Evolutionary conservation across 305 asterid genomes (phyloP).

Genomic region (Fraxinus sp.): DNA sequence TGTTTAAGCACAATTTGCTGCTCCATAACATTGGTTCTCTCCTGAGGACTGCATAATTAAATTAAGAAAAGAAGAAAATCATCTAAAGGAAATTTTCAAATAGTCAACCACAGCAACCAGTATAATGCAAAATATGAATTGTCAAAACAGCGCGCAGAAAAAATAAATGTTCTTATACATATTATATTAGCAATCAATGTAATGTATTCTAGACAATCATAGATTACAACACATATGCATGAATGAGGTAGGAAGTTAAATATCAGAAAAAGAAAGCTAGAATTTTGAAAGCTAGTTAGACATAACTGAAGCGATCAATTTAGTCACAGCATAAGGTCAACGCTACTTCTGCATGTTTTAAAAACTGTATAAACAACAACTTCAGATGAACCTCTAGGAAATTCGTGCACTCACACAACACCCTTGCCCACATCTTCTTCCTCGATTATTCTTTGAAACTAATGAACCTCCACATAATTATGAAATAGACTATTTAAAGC

Average conservation of each 20-base stretch:
- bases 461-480: background rate
- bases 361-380: background rate
- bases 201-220: background rate
- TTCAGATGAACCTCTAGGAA: background rate
- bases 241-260: background rate
- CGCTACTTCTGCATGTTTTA: background rate
- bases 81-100: background rate
- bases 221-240: background rate
- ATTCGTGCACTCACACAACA: background rate
- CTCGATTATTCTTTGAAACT: background rate
- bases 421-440: background rate
- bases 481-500: background rate
- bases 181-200: background rate
- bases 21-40: slow-evolving; percentile 70
- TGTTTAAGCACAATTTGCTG: slow-evolving; percentile 82
- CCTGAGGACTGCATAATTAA: slow-evolving; percentile 63
- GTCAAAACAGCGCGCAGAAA: background rate
- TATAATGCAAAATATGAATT: background rate
- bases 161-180: background rate
- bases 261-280: too few species aligned
- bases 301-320: background rate
- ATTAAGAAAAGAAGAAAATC: background rate
- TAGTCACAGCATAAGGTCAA: background rate
- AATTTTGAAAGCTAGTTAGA: too few species aligned
- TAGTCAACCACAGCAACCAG: background rate